Conservation (phyloP, 495 filamentous ascomycete genomes). For the Poronia punctata region DNA sequence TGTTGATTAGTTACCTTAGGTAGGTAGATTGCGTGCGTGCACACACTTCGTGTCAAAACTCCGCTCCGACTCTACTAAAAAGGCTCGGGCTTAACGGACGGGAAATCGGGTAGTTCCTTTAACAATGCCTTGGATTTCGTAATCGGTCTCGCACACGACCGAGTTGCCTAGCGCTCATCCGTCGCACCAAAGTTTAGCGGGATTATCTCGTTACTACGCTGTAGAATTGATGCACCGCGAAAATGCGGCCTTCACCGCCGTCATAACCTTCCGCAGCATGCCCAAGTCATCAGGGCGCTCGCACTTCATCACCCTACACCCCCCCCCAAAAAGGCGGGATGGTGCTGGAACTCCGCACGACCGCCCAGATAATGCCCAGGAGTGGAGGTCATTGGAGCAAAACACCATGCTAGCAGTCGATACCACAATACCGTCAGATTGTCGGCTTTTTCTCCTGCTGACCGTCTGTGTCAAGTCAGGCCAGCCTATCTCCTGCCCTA, state of each 20-base stretch:
- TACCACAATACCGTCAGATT: too few relatives aligned
- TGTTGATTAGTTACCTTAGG: neutral
- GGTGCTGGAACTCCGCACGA: constrained; percentile 4
- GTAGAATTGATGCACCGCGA: constrained; percentile 6
- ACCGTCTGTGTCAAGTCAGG: constrained; percentile 13
- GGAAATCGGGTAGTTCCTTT: constrained; percentile 2
- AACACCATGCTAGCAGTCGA: constrained; percentile 3
- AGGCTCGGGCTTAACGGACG: constrained; percentile 8
- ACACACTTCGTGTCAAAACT: neutral
- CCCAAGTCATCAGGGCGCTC: constrained; percentile 22
- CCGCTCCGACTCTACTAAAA: neutral
- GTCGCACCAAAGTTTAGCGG: too few relatives aligned
- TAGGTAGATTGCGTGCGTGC: neutral
- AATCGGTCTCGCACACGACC: constrained; percentile 7
- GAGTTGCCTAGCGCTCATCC: too few relatives aligned
- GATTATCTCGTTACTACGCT: constrained; percentile 7
- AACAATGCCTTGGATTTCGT: constrained; percentile 6
- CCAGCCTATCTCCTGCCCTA: neutral
- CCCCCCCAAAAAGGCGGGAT: too few relatives aligned
- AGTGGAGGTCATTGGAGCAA: constrained; percentile 24
- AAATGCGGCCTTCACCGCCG: constrained; percentile 10
- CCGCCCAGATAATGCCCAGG: neutral
- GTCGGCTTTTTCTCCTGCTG: constrained; percentile 9
- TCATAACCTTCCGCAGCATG: constrained; percentile 13
- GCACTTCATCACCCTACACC: constrained; percentile 6